These are phyloP conservation scores for Ceratobasidium sp. DNA, from an alignment of 1,284 basidiomycete genomes.

Conservation along the genomic window DNA sequence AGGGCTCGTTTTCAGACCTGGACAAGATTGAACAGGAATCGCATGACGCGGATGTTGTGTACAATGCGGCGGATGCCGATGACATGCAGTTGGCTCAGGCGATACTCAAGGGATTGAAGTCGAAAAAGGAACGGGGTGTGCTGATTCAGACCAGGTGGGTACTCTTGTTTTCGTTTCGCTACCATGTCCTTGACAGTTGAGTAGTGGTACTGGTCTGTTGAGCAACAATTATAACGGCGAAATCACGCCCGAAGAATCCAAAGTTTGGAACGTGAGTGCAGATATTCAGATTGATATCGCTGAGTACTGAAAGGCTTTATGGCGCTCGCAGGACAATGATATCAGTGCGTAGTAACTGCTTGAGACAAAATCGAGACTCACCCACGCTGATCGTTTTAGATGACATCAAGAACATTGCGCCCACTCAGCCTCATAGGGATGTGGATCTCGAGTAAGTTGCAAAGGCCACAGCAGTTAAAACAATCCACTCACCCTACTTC, in stretches of 20 bases:
- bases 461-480: slow-evolving; percentile 36
- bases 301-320: background rate
- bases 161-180: background rate
- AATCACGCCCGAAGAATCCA: slow-evolving; percentile 32
- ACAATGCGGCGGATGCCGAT: slow-evolving; percentile 51
- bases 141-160: slow-evolving; percentile 49
- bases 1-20: slow-evolving; percentile 46
- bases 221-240: slow-evolving; percentile 43
- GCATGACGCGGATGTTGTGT: slow-evolving; percentile 47
- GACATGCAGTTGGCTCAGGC: slow-evolving; percentile 46
- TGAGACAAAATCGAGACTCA: background rate
- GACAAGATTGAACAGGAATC: slow-evolving; percentile 46
- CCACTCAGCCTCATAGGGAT: slow-evolving; percentile 46
- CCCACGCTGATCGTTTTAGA: slow-evolving; percentile 13
- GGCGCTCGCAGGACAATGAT: slow-evolving; percentile 39
- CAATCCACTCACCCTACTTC: slow-evolving; percentile 45
- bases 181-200: background rate
- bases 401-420: slow-evolving; percentile 39
- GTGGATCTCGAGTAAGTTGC: slow-evolving; percentile 44
- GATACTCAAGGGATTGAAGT: slow-evolving; percentile 48
- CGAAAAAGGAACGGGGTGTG: slow-evolving; percentile 47
- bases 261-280: slow-evolving; percentile 42
- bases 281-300: background rate
- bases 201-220: slow-evolving; percentile 49
- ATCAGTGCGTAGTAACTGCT: slow-evolving; percentile 11